A percentile compares a stretch with the other conserved stretches of the same genome.
Conservation (phyloP, 2,329 filamentous ascomycete species). For the Aspergillus calidoustus region DNA sequence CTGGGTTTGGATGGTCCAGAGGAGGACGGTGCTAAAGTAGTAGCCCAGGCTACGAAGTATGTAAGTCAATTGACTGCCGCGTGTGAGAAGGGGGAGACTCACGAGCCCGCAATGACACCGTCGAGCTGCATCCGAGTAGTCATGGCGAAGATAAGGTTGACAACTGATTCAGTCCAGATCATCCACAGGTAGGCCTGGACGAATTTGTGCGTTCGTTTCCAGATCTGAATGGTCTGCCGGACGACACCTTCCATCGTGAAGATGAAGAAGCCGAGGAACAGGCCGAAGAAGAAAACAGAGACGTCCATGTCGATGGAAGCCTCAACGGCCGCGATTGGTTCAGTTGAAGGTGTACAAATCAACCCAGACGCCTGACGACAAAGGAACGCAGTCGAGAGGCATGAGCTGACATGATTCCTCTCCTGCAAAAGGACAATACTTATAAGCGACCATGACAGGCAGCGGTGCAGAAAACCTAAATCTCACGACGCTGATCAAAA, state of each 20-base stretch:
- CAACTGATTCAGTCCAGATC: slow-evolving; percentile 2
- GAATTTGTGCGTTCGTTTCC: background rate
- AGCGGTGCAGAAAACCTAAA: background rate
- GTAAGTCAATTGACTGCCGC: background rate
- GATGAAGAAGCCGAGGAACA: slow-evolving; percentile 8
- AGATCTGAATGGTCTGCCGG: slow-evolving; percentile 4
- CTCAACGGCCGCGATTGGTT: background rate
- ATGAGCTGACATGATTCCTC: background rate
- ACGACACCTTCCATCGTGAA: slow-evolving; percentile 8
- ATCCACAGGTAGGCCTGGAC: background rate
- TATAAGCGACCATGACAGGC: background rate
- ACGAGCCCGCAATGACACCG: background rate
- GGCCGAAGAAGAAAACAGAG: slow-evolving; percentile 10
- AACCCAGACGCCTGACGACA: background rate
- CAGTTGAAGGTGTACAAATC: background rate
- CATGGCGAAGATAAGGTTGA: slow-evolving; percentile 1
- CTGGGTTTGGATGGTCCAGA: slow-evolving; percentile 1
- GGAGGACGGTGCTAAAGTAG: background rate
- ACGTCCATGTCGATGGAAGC: background rate
- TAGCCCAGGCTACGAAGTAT: background rate
- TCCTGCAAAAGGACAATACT: background rate
- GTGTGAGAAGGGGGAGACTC: background rate
- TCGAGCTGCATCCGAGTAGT: slow-evolving; percentile 2
- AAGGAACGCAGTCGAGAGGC: background rate
- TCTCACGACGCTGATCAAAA: background rate